Evolutionary conservation across 352 stramenopile genomes (phyloP).

Genomic region (Phytopythium vexans): DNA sequence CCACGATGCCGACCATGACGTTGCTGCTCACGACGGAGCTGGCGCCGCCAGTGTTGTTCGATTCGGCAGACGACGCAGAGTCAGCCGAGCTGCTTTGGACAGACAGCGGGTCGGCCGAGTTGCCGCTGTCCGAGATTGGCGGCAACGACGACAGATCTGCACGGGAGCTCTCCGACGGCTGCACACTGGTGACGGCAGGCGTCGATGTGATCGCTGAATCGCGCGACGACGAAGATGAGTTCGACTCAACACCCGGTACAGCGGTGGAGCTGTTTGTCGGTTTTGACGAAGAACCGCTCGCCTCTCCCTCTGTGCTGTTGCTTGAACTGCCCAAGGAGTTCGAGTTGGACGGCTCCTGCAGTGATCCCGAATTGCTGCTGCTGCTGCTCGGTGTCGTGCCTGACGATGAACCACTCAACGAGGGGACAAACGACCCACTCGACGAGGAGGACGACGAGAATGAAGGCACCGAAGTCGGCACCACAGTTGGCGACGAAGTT

Average conservation of each 20-base stretch:
- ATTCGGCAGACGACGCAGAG: neutral
- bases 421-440: constrained; percentile 4
- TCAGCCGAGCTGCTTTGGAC: constrained; percentile 5
- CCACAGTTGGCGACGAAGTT: neutral
- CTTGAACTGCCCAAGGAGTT: too few species aligned
- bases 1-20: constrained; percentile 27
- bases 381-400: too few species aligned
- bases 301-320: too few species aligned
- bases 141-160: constrained; percentile 11
- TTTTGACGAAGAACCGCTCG: too few species aligned
- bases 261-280: too few species aligned
- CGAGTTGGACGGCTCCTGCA: too few species aligned
- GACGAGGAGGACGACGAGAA: constrained; percentile 8
- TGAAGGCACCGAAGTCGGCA: neutral
- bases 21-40: constrained; percentile 14
- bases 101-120: constrained; percentile 17
- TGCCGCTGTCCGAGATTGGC: constrained; percentile 23
- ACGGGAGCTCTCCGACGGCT: neutral
- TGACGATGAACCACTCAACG: too few species aligned
- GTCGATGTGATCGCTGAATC: constrained; percentile 7
- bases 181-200: too few species aligned
- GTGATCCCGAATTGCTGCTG: too few species aligned
- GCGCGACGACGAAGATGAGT: too few species aligned
- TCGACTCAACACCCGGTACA: too few species aligned
- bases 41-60: constrained; percentile 11